These are phyloP conservation scores for Thermothelomyces thermophilus DNA, from an alignment of 2,329 filamentous ascomycete species.

Conservation along the genomic window DNA sequence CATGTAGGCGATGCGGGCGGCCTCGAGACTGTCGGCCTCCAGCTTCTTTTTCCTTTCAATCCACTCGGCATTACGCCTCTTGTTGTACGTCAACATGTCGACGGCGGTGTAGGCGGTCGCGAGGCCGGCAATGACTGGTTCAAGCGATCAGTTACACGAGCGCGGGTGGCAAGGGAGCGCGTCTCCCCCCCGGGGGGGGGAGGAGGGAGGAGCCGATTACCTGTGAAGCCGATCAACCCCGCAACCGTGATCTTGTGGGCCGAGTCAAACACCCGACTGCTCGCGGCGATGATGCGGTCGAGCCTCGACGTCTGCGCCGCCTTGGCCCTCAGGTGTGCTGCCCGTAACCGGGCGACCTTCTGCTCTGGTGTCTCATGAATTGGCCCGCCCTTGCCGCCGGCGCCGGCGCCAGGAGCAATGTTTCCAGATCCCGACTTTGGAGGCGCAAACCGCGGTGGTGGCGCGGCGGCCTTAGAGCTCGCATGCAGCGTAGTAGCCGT, in stretches of 20 bases:
- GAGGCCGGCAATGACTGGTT: constrained; percentile 40
- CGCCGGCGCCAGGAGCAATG: background rate
- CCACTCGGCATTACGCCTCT: constrained; percentile 53
- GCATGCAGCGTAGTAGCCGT: constrained; percentile 65
- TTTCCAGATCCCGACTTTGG: constrained; percentile 5
- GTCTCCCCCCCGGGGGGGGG: too few species aligned
- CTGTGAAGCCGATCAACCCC: constrained; percentile 50
- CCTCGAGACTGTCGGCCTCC: constrained; percentile 48
- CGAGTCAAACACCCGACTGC: constrained; percentile 47
- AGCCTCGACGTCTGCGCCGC: constrained; percentile 48
- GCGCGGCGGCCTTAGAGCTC: constrained; percentile 47
- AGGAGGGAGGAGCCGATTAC: constrained; percentile 32
- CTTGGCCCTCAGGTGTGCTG: constrained; percentile 61
- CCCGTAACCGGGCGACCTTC: constrained; percentile 61
- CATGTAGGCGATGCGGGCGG: constrained; percentile 55
- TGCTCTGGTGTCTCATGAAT: constrained; percentile 58
- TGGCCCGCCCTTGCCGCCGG: constrained; percentile 16
- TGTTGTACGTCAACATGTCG: constrained; percentile 57
- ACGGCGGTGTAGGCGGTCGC: constrained; percentile 53
- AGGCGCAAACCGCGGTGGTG: constrained; percentile 22
- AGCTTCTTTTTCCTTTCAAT: constrained; percentile 48
- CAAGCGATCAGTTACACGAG: background rate
- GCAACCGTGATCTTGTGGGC: constrained; percentile 51
- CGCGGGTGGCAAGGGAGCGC: background rate
- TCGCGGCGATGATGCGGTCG: constrained; percentile 43